Evolutionary conservation across 306 rosid genomes (phyloP).

Genomic region (Vigna trinervia): DNA sequence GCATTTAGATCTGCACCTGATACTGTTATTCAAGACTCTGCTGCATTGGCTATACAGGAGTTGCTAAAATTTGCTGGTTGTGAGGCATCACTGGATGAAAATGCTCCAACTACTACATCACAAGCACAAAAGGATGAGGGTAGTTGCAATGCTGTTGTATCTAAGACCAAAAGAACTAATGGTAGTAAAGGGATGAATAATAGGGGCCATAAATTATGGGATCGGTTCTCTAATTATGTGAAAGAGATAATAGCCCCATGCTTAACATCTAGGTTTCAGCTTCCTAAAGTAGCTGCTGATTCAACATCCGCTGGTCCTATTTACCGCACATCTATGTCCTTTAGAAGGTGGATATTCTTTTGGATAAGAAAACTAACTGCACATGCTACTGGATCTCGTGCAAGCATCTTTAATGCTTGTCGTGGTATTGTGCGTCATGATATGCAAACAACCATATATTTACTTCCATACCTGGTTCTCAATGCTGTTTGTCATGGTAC

Average conservation of each 20-base stretch:
- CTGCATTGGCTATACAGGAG: constrained; percentile 98
- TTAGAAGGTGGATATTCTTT: constrained; percentile 86
- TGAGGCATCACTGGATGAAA: constrained; percentile 87
- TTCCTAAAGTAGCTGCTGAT: constrained; percentile 69
- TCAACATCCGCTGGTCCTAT: constrained; percentile 71
- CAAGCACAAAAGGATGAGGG: constrained; percentile 52
- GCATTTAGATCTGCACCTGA: constrained; percentile 97
- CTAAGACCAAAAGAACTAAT: constrained; percentile 47
- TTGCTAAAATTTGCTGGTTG: constrained; percentile 95
- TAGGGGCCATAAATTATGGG: constrained; percentile 96
- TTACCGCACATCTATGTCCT: constrained; percentile 80
- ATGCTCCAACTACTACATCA: constrained; percentile 61
- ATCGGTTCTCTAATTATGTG: constrained; percentile 89
- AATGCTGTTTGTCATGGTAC: constrained; percentile 94
- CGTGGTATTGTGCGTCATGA: constrained; percentile 95
- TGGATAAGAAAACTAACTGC: constrained; percentile 86
- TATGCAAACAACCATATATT: constrained; percentile 87
- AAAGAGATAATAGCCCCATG: constrained; percentile 98
- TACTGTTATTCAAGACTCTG: constrained; percentile 94
- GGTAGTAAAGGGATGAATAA: constrained; percentile 59
- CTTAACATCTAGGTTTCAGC: constrained; percentile 92
- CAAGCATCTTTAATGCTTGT: constrained; percentile 88
- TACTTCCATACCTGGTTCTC: constrained; percentile 95
- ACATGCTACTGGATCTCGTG: constrained; percentile 94
- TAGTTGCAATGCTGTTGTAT: constrained; percentile 43